Evolutionary conservation across 352 stramenopile species (phyloP).

Genomic region (Phytophthora nicotianae): DNA sequence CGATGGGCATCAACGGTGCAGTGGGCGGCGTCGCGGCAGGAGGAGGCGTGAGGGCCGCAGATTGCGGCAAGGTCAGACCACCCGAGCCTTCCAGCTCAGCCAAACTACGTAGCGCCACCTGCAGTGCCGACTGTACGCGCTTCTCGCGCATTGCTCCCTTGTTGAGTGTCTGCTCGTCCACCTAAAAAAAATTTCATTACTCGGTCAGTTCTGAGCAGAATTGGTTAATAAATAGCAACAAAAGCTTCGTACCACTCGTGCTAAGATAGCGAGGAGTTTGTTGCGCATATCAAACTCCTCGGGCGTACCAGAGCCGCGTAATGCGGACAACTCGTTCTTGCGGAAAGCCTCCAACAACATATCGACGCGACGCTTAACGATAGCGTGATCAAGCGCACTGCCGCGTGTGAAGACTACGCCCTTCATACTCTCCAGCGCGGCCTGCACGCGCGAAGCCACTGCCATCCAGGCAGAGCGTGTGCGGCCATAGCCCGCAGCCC

Average conservation of each 20-base stretch:
- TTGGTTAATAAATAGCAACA: not conserved
- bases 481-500: constrained; percentile 46
- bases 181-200: constrained; percentile 18
- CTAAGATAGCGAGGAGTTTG: constrained; percentile 44
- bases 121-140: constrained; percentile 35
- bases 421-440: constrained; percentile 29
- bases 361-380: constrained; percentile 47
- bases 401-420: constrained; percentile 27
- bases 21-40: constrained; percentile 7
- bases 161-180: constrained; percentile 43
- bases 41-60: constrained; percentile 9
- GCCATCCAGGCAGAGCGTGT: constrained; percentile 47
- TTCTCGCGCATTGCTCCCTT: constrained; percentile 46
- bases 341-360: constrained; percentile 46
- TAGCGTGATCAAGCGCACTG: constrained; percentile 37
- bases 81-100: constrained; percentile 26
- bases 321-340: constrained; percentile 40
- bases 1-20: constrained; percentile 34
- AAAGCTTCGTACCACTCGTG: constrained; percentile 27
- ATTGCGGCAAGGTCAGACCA: constrained; percentile 5
- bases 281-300: constrained; percentile 45
- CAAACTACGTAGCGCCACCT: constrained; percentile 31
- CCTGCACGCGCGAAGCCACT: constrained; percentile 38
- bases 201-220: constrained; percentile 10
- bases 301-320: constrained; percentile 40